Evolutionary conservation across 805 yeast genomes (phyloP), one percentile per base, ranked within the genome.

Genomic region (Candida hispaniensis): DNA sequence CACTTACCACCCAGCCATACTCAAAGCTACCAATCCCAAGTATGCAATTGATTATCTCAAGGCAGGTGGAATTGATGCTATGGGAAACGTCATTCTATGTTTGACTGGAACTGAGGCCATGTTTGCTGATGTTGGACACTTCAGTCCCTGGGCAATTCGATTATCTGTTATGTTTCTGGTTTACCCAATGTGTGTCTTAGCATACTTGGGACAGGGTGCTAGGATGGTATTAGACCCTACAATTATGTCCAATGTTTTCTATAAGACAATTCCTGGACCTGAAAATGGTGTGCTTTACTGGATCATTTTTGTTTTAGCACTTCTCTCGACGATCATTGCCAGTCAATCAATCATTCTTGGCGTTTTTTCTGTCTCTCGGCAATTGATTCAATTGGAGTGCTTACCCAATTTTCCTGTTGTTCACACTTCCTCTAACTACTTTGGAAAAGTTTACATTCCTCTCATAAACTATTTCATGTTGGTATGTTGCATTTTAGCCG

Each of bases 81-180:
- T 73, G 18, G 62, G 69, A 10, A 65, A 69, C 2, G 67, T 69
- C 3, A 63, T 72, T 68, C 62, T 73, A 27, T 58, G 72, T 0
- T 53, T 73, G 14, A 71, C 79, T 0, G 79, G 79, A 19, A 59
- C 69, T 4, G 79, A 73, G 43, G 76, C 78, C 5, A 66, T 73
- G 73, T 73, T 73, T 54, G 75, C 77, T 2, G 78, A 73, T 50
- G 58, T 71, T 30, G 72, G 76, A 3, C 75, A 69, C 45, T 69
- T 71, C 45, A 70, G 73, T 2, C 56, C 59, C 18, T 42, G 55
- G 3, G 67, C 77, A 1, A 59, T 70, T 26, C 73, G 69, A 42
- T 34, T 71, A 7, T 61, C 75, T 6, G 50, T 70, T 30, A 38
- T 61, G 3, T 42, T 45, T 5, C 57, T 68, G 39, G 73, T 69